Base-by-base conservation (phyloP, 768 basidiomycete species). In the Tricholoma hemisulphureum region DNA sequence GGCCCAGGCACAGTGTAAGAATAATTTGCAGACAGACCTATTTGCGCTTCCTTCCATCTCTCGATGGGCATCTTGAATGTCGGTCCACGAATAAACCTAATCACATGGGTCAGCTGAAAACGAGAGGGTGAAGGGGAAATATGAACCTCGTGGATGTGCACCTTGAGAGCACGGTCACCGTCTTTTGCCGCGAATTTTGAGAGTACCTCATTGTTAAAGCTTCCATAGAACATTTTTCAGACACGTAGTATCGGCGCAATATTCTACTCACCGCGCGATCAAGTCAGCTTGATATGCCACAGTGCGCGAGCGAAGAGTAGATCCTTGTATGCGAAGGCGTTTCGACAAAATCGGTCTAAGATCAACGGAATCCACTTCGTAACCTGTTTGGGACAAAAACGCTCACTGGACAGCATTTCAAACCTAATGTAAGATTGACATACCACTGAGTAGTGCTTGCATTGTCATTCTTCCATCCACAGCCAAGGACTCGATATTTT, bases 301-400 rank as follows among this genome's bases (percentile, higher is more conserved):
- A 23, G 83, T 81, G 45, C 92, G 84, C 28, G 88, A 84, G 21
- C 94, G 85, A 28, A 97, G 75, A 2, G 93, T 96, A 20, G 92
- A 91, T 20, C 95, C 94, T 71, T 93, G 87, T 51, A 98, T 87
- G 23, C 87, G 85, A 51, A 97, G 83, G 16, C 94, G 86, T 75
- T 95, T 98, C 71, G 78, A 86, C 57, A 96, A 75, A 54, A 97
- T 82, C 9, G 85, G 86, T 5, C 64, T 65, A 46, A 97, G 74
- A 69, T 88, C 80, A 57, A 85, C 73, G 13, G 73, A 73, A 13
- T 80, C 69, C 14, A 86, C 79, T 16, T 77, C 72, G 28, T 71
- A 66, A 43, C 88, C 89, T 89, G 57, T 51, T n/a, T 29, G 3
- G 28, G 4, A 4, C 10, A 48, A 48, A 26, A 34, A 7, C 13